phyloP scores from a whole-genome alignment of 306 rosid genomes.

The Trifolium repens region DNA sequence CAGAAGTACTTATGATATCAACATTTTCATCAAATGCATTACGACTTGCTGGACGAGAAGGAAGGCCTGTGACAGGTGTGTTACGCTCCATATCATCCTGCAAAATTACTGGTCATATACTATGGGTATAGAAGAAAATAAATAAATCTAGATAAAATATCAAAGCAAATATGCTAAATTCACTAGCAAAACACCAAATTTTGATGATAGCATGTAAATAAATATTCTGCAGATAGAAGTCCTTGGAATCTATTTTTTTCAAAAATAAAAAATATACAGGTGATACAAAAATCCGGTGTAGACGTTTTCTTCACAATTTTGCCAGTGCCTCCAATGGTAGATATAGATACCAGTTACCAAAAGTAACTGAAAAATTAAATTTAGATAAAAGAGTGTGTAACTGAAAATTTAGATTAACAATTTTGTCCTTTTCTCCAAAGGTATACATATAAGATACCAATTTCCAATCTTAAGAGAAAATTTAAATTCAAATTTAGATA shows the following conservation, averaged over 20 bases:
- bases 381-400: background rate
- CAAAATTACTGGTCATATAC: constrained; percentile 36
- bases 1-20: constrained; percentile 60
- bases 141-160: background rate
- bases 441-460: background rate
- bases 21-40: constrained; percentile 87
- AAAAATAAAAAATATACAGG: background rate
- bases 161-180: background rate
- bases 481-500: background rate
- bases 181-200: background rate
- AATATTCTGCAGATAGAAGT: background rate
- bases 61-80: constrained; percentile 57
- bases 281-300: background rate
- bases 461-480: background rate
- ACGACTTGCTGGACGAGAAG: constrained; percentile 90
- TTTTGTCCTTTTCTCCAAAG: background rate
- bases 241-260: background rate
- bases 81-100: constrained; percentile 88
- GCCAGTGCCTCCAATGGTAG: no score
- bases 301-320: no score
- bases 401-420: background rate
- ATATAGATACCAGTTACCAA: background rate
- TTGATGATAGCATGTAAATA: background rate
- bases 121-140: background rate
- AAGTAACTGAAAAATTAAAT: background rate